Evolutionary conservation across 106 monocot genomes (phyloP), one percentile per base, ranked within the genome.

Genomic region (Triglochin maritima): DNA sequence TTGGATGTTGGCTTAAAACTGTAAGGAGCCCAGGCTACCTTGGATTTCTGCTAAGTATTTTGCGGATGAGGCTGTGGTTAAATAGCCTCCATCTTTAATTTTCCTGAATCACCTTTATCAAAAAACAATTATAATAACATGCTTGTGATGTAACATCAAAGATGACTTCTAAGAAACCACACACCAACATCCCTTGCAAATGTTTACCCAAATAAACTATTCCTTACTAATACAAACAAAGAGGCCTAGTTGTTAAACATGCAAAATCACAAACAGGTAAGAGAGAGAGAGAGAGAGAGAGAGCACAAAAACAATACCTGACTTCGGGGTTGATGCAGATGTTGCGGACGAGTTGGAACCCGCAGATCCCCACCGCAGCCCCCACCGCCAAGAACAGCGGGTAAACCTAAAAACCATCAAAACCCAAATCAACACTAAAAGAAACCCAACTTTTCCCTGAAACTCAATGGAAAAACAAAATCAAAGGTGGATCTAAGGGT

Each of bases 291-390:
- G 42, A 9, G 11, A 43, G 67, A 55, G 43, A 15, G 17, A 59
- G 59, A 59, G 59, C 10, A 59, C 59, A 14, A 59, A 17, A 13
- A 2, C 9, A 11, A 44, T 74, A 92, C 92, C 92, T 92, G 14
- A 92, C 92, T 79, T 92, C 88, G 15, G 92, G 92, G 62, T 92
- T 92, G 46, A 61, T 73, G 13, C 76, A 64, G 74, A 92, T 88
- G 76, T 92, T 92, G 5, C 92, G 59, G 8, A 82, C 64, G 60
- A 92, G 72, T 55, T 78, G 82, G 65, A 88, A 70, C 9, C 63
- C 82, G 55, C 88, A 92, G 6, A 92, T 82, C 44, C 87, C 85
- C 12, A 92, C 84, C 46, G 88, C 92, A 9, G 72, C 70, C 17
- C 92, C 92, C 16, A 85, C 85, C 4, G 85, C 78, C 2, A 69